These are phyloP conservation scores for Fusarium nisikadoi DNA, from an alignment of 2,329 filamentous ascomycete species.

Conservation along the genomic window DNA sequence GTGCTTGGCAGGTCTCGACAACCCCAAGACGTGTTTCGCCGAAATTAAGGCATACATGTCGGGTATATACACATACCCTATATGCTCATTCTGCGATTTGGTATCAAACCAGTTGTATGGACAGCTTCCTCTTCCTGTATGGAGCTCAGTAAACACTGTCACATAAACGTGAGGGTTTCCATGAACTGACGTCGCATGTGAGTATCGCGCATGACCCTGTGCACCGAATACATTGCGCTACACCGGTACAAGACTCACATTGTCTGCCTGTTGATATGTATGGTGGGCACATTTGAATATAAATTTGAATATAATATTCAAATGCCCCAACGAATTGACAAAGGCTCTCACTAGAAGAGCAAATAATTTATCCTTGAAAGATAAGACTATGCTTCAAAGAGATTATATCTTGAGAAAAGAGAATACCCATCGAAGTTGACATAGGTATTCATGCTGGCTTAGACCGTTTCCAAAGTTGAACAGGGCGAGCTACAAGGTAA, in stretches of 20 bases:
- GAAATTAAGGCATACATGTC: background rate
- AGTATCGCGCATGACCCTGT: background rate
- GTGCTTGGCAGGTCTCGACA: background rate
- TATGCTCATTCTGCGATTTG: background rate
- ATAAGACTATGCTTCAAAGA: background rate
- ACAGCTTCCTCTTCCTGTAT: background rate
- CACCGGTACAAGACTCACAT: background rate
- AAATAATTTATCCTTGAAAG: background rate
- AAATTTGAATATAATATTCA: too few relatives aligned
- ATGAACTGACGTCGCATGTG: background rate
- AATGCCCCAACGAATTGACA: too few relatives aligned
- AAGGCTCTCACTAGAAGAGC: background rate
- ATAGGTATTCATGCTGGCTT: too few relatives aligned
- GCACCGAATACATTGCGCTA: background rate
- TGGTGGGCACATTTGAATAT: background rate
- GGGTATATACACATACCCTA: background rate
- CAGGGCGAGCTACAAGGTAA: background rate
- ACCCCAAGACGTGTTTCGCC: background rate
- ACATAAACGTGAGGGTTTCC: background rate
- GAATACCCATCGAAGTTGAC: background rate
- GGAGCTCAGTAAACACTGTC: background rate
- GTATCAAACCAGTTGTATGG: background rate
- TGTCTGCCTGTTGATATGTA: background rate
- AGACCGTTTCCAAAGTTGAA: background rate
- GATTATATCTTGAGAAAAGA: background rate